Percentiles rank a stretch among this genome's conserved stretches.
Evolutionary conservation across 2,329 filamentous ascomycete species (phyloP).

Genomic region (Scedosporium aurantiacum): DNA sequence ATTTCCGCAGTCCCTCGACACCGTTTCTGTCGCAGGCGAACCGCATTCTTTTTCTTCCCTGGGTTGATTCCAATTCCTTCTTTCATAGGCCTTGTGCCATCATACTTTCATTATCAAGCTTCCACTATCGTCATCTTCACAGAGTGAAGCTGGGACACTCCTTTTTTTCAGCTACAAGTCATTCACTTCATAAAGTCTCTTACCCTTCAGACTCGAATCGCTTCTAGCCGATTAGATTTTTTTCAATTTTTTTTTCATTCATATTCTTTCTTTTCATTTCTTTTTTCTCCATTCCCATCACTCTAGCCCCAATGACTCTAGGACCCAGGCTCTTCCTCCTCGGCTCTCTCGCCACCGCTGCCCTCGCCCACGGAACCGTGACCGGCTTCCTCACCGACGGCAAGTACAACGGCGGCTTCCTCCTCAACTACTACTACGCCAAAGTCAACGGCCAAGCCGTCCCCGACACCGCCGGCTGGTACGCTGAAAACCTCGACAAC

Average conservation of each 20-base stretch:
- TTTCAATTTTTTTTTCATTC: not conserved
- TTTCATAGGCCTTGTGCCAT: not conserved
- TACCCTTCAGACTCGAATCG: not conserved
- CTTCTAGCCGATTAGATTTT: not conserved
- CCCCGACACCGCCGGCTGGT: slow-evolving; percentile 24
- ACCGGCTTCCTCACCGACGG: slow-evolving; percentile 9
- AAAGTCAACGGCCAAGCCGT: slow-evolving; percentile 9
- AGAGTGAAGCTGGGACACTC: slow-evolving; percentile 7
- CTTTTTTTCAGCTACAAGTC: not conserved
- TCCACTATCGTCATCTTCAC: slow-evolving; percentile 5
- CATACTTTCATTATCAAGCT: slow-evolving; percentile 2
- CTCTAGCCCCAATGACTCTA: not conserved
- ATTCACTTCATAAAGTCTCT: too few relatives aligned
- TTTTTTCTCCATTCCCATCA: not conserved
- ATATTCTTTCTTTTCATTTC: not conserved
- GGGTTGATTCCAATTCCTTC: not conserved
- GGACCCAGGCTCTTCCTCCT: slow-evolving; percentile 1
- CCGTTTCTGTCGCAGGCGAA: not conserved
- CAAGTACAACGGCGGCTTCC: slow-evolving; percentile 12
- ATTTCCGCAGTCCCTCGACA: not conserved
- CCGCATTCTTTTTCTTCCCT: slow-evolving; percentile 1
- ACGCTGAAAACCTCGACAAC: slow-evolving; percentile 31
- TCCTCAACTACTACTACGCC: slow-evolving; percentile 14
- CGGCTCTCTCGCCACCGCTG: not conserved
- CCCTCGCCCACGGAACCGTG: slow-evolving; percentile 8